phyloP scores from a whole-genome alignment of 164 flowering plant species.

The Euptelea pleiosperma region DNA sequence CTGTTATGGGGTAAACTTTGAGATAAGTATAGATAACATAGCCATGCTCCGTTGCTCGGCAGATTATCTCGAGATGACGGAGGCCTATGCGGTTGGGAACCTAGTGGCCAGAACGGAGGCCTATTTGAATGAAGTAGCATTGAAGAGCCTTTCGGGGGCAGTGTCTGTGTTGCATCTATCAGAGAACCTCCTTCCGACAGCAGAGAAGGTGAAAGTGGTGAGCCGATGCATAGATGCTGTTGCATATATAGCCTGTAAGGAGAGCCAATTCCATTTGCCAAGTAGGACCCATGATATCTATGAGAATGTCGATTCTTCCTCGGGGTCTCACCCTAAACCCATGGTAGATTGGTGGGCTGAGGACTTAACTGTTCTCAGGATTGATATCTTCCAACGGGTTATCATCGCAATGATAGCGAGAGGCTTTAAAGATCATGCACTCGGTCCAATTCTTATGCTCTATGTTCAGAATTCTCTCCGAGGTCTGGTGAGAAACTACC shows the following conservation, averaged over 20 bases:
- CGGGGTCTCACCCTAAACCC: conserved; percentile 34
- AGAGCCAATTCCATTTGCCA: conserved; percentile 45
- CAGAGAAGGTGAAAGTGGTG: conserved; percentile 79
- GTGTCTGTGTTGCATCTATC: conserved; percentile 56
- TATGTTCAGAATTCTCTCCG: conserved; percentile 92
- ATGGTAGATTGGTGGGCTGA: conserved; percentile 96
- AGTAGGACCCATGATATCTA: conserved; percentile 31
- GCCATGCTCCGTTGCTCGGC: conserved; percentile 79
- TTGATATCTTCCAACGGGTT: conserved; percentile 80
- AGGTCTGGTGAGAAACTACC: conserved; percentile 74
- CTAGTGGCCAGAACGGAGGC: conserved; percentile 67
- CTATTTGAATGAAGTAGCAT: conserved; percentile 73
- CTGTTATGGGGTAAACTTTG: conserved; percentile 92
- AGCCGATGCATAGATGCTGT: conserved; percentile 76
- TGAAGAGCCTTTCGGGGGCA: conserved; percentile 68
- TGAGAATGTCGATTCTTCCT: conserved; percentile 29
- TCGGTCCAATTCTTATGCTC: conserved; percentile 87
- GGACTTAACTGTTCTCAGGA: conserved; percentile 66
- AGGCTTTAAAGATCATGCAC: conserved; percentile 73
- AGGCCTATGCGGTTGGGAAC: conserved; percentile 74
- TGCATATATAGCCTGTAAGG: conserved; percentile 66
- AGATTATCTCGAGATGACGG: conserved; percentile 92
- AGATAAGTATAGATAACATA: conserved; percentile 71
- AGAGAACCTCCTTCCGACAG: conserved; percentile 55
- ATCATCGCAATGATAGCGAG: conserved; percentile 83